Base-by-base conservation (phyloP, 805 yeast genomes). In the Candida manassasensis region DNA sequence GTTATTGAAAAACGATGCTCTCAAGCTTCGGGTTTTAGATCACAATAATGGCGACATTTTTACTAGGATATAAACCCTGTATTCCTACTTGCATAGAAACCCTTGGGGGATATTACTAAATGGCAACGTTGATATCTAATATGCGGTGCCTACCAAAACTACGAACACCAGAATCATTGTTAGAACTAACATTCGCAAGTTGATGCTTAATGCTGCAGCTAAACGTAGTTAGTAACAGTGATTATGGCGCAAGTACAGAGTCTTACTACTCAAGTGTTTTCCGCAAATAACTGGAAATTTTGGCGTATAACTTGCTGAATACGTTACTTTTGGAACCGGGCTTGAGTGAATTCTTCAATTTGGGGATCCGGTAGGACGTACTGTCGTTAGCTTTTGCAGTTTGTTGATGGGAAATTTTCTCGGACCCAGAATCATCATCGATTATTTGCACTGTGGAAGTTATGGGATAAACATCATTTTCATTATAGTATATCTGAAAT, bases 401-500 rank as follows among this genome's bases (percentile, higher is more conserved):
- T 14, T n/a, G n/a, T n/a, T n/a, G n/a, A n/a, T n/a, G n/a, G n/a
- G n/a, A n/a, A 24, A 24, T 7, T 24, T 24, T 11, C 27, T 11
- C 12, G 27, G 7, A 24, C 9, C 12, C 12, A 24, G 12, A n/a
- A n/a, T n/a, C n/a, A 11, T 24, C 27, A 24, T 6, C 41, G 45
- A 63, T 44, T 38, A 47, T 27, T 5, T 60, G 54, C 7, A 24
- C 12, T n/a, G 12, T n/a, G 27, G 27, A 24, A 9, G 42, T 39
- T 4, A 53, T 47, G 21, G 43, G 40, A 37, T 67, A 57, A 33
- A 50, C 32, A 39, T 49, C 43, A 0, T 82, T 81, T 44, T 73
- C 65, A 1, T 53, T 47, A 34, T 64, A 68, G 32, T 52, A 59
- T 5, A 81, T 67, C 32, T 63, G 59, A 44, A 48, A 70, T 5